These are phyloP conservation scores for Pisolithus tinctorius DNA, from an alignment of 768 basidiomycete species.

Conservation along the genomic window DNA sequence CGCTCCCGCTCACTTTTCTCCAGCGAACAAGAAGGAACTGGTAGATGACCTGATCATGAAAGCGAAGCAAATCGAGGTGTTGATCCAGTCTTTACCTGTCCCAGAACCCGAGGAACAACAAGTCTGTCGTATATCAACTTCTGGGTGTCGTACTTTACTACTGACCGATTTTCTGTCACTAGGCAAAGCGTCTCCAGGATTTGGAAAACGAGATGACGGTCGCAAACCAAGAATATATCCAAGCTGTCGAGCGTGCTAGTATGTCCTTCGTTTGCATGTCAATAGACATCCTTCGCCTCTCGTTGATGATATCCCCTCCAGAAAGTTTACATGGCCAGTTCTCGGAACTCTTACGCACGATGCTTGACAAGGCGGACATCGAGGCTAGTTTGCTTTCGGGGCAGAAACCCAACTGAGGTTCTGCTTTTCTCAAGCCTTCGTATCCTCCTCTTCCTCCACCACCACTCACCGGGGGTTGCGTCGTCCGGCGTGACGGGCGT, in stretches of 20 bases:
- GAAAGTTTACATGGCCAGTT: slow-evolving; percentile 58
- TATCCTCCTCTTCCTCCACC: no score
- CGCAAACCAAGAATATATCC: slow-evolving; percentile 71
- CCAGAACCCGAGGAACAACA: slow-evolving; percentile 76
- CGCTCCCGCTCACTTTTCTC: not conserved
- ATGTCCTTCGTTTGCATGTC: slow-evolving; percentile 23
- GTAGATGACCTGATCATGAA: slow-evolving; percentile 78
- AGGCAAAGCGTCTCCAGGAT: slow-evolving; percentile 61
- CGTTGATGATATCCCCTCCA: slow-evolving; percentile 14
- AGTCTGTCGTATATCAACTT: slow-evolving; percentile 30
- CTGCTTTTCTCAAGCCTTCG: no score
- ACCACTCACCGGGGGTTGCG: no score
- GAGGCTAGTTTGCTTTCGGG: slow-evolving; percentile 16
- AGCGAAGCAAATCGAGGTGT: slow-evolving; percentile 82
- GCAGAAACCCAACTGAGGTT: no score
- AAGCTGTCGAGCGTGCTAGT: slow-evolving; percentile 74
- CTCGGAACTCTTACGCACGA: slow-evolving; percentile 46
- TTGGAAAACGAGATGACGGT: slow-evolving; percentile 65
- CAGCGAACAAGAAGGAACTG: slow-evolving; percentile 81
- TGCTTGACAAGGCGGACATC: slow-evolving; percentile 50
- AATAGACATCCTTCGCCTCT: not conserved
- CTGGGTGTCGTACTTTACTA: not conserved
- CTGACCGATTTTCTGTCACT: not conserved
- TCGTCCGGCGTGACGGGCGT: no score
- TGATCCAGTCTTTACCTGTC: slow-evolving; percentile 73